Evolutionary conservation across 1,284 basidiomycete genomes (phyloP).

Genomic region (Pyrrhoderma noxium): DNA sequence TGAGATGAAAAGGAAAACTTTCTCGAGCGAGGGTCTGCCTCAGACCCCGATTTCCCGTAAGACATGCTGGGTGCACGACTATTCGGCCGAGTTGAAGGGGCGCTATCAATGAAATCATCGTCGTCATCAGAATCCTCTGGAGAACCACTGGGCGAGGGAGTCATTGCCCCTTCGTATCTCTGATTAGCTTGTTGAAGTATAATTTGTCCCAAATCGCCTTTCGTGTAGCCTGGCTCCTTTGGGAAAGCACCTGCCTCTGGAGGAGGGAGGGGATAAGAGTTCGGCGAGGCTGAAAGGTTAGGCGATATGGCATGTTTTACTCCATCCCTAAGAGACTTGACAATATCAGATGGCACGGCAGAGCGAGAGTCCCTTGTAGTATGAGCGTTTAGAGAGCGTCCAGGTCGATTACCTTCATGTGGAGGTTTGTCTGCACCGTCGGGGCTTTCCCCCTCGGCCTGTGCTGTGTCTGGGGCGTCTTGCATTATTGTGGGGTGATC

Average conservation of each 20-base stretch:
- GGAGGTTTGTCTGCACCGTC: conserved; percentile 57
- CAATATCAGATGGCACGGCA: conserved; percentile 19
- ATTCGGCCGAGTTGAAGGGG: conserved; percentile 54
- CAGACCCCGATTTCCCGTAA: conserved; percentile 44
- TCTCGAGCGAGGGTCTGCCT: conserved; percentile 33
- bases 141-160: conserved; percentile 34
- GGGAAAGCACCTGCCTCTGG: conserved; percentile 43
- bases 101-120: conserved; percentile 36
- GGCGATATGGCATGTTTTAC: conserved; percentile 20
- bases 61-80: conserved; percentile 44
- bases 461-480: conserved; percentile 42
- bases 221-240: conserved; percentile 51
- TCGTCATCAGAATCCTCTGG: conserved; percentile 42
- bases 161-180: conserved; percentile 30
- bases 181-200: conserved; percentile 23
- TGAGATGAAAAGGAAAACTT: conserved; percentile 25
- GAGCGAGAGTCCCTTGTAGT: not conserved
- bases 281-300: conserved; percentile 16
- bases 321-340: conserved; percentile 24
- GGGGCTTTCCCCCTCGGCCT: conserved; percentile 47
- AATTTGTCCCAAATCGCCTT: conserved; percentile 39
- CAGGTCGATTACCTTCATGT: conserved; percentile 27
- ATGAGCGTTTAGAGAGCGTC: conserved; percentile 4
- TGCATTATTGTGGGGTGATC: conserved; percentile 23
- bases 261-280: conserved; percentile 44